Evolutionary conservation across 176 grass and related monocot genomes (phyloP).

Genomic region (Carex parvula): DNA sequence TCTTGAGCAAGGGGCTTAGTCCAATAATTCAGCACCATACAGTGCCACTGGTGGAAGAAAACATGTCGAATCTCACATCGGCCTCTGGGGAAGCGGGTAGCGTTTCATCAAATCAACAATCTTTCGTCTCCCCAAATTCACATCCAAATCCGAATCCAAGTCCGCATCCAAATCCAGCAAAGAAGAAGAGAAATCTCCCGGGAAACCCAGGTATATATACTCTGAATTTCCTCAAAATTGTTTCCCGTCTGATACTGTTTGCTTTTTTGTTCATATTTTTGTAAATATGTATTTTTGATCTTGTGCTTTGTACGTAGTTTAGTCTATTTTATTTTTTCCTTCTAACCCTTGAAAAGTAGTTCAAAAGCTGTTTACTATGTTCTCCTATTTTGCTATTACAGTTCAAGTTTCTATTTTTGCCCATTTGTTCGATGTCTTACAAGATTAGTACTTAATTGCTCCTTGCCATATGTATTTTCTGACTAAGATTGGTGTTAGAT

Average conservation of each 20-base stretch:
- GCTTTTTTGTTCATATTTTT: not conserved
- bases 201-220: conserved; percentile 80
- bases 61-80: conserved; percentile 95
- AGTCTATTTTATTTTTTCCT: not conserved
- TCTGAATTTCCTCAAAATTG: conserved; percentile 13
- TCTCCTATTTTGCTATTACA: not conserved
- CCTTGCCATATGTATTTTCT: not conserved
- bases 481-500: not conserved
- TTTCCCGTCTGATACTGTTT: not conserved
- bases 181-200: conserved; percentile 95
- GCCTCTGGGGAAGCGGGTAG: conserved; percentile 77
- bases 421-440: not conserved
- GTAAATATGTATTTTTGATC: not conserved
- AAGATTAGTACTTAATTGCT: not conserved
- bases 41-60: conserved; percentile 58
- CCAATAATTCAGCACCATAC: conserved; percentile 52
- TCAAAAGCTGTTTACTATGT: not conserved
- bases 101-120: conserved; percentile 58
- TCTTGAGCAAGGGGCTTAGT: conserved; percentile 62
- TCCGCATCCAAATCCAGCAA: conserved; percentile 41
- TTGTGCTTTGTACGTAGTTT: not conserved
- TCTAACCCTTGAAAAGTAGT: not conserved
- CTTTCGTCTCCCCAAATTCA: conserved; percentile 39
- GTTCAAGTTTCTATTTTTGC: conserved; percentile 2
- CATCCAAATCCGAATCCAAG: conserved; percentile 4